Base-by-base conservation (phyloP, 495 filamentous ascomycete species). In the Penicillium verhagenii region DNA sequence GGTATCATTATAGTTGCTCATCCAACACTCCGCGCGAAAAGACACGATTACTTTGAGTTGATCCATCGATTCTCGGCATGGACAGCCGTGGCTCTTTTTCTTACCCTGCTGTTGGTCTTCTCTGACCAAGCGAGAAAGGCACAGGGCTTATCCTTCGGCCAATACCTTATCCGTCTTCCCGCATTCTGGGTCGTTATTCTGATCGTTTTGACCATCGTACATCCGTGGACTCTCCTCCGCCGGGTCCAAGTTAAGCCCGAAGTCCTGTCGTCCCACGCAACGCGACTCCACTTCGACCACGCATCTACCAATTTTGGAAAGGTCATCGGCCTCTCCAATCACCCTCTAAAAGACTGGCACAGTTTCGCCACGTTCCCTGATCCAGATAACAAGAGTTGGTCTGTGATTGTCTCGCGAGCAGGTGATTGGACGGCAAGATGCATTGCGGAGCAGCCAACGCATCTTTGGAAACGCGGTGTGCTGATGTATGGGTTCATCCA, bases 341-440 rank as follows among this genome's bases (percentile, higher is more conserved):
- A 75, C 72, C 68, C 81, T 1, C 67, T 90, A 35, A 78, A 71
- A 23, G 87, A 91, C 70, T 87, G 83, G 76, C 88, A 91, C 68
- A 79, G 84, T 18, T 91, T 91, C 54, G 88, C 86, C 13, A 81
- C 81, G 19, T 86, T 90, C 54, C 80, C 85, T 29, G 73, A 76
- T 54, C 54, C 61, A 33, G n/a, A 59, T 14, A 20, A 19, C 40
- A 20, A 49, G 14, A 63, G 60, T 19, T 63, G 53, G 50, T 63
- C 60, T 0, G 49, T 63, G 6, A 53, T 91, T 39, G 73, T 91
- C 37, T 87, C 85, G 25, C 82, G 86, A 61, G 88, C 87, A 4
- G 88, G 88, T 24, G 88, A 91, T 72, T 92, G 87, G 86, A 92
- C 88, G 8, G 71, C 72, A 23, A 67, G 76, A 26, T 73, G 78